These are phyloP conservation scores for Physcomitrium patens DNA, from an alignment of 225 moss, liverwort and hornwort species.

Conservation along the genomic window DNA sequence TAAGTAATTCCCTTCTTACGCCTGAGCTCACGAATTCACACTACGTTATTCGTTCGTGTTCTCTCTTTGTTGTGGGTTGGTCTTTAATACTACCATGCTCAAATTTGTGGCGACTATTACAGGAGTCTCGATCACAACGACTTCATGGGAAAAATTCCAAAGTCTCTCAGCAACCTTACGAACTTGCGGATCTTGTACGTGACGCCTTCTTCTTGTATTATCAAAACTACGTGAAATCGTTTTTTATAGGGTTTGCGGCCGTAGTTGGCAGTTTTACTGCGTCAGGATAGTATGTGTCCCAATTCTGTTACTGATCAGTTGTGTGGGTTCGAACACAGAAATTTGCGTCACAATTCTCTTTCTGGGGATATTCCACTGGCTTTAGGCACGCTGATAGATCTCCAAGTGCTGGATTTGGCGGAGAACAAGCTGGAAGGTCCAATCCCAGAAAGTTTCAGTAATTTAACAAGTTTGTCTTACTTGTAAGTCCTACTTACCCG, in stretches of 20 bases:
- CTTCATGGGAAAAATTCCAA: constrained; percentile 42
- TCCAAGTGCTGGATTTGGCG: constrained; percentile 43
- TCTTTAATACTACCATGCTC: too few species aligned
- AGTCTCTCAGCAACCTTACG: constrained; percentile 26
- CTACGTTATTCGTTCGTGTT: neutral
- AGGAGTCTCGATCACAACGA: constrained; percentile 45
- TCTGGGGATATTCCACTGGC: constrained; percentile 34
- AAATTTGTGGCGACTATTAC: neutral
- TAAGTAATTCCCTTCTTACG: constrained; percentile 20
- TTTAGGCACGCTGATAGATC: constrained; percentile 34
- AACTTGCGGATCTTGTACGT: constrained; percentile 38
- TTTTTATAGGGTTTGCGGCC: neutral
- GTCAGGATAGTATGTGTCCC: neutral
- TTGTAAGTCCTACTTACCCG: constrained; percentile 39
- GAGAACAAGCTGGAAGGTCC: constrained; percentile 34
- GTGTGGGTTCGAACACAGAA: constrained; percentile 16
- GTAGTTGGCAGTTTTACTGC: neutral
- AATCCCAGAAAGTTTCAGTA: constrained; percentile 45
- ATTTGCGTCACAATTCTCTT: constrained; percentile 38
- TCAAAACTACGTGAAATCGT: neutral
- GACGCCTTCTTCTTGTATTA: neutral
- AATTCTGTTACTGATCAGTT: neutral
- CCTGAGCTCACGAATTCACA: neutral
- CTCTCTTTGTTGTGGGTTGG: neutral
- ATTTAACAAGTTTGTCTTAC: constrained; percentile 31